A percentile compares a stretch with the other conserved stretches of the same genome.
Evolutionary conservation across 345 rosid genomes (phyloP).

Genomic region (Hibiscus tridactylites): DNA sequence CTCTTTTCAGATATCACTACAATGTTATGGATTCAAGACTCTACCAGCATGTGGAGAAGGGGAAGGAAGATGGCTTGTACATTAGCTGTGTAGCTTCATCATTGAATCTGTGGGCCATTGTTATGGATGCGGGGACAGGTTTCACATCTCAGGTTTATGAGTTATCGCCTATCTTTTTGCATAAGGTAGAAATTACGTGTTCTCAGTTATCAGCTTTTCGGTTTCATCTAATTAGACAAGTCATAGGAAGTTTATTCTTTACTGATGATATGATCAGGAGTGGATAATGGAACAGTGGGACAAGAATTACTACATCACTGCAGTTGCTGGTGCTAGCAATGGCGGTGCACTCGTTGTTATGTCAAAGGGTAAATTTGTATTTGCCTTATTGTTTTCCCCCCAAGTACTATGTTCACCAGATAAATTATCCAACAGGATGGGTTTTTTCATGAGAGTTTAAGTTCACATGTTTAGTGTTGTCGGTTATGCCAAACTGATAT

Average conservation of each 20-base stretch:
- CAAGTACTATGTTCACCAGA: too few species aligned
- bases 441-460: too few species aligned
- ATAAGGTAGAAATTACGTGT: constrained; percentile 30
- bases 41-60: constrained; percentile 49
- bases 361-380: constrained; percentile 64
- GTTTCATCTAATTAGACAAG: not conserved
- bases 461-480: too few species aligned
- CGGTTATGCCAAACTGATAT: not conserved
- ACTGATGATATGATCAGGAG: constrained; percentile 40
- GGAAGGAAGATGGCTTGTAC: constrained; percentile 52
- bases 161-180: constrained; percentile 43
- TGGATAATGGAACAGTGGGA: constrained; percentile 99
- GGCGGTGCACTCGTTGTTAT: constrained; percentile 85
- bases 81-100: constrained; percentile 56
- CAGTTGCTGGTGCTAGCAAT: constrained; percentile 68
- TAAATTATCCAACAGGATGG: too few species aligned
- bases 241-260: not conserved
- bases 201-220: not conserved
- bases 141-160: constrained; percentile 51
- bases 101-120: constrained; percentile 55
- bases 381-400: not conserved
- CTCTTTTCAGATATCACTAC: constrained; percentile 48
- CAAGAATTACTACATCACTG: constrained; percentile 79
- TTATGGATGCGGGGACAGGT: constrained; percentile 66
- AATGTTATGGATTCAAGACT: constrained; percentile 58